Evolutionary conservation across 1,284 basidiomycete species (phyloP), one percentile per base, ranked within the genome.

Genomic region (Puccinia hordei): DNA sequence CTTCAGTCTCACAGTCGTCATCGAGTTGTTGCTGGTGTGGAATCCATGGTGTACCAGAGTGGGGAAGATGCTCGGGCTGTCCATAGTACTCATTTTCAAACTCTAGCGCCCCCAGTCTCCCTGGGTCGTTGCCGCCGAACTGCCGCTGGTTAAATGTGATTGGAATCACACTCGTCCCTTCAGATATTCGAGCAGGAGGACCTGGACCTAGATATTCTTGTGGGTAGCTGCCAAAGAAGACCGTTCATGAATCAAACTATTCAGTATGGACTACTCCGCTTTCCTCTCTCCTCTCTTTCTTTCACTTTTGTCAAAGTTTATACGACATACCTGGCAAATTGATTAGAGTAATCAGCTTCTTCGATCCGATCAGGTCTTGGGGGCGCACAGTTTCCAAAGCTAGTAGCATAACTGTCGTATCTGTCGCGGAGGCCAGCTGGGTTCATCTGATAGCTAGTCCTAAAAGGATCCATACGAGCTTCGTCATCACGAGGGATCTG

Each of bases 341-440:
- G 53, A 5, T 17, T 33, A 6, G 59, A 27, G 33, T 63, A 63
- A 63, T 38, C 33, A 19, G 2, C 33, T 3, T 1, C 17, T 38
- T 38, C 17, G 13, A 35, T 38, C 12, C 30, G 27, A 38, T 63
- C 46, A 9, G 46, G 46, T 19, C 46, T 49, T 17, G 46, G 33
- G 13, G 5, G 59, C 17, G 2, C 33, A 38, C 38, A 38, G 66
- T 68, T 68, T 17, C 66, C 66, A 33, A 68, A 68, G 66, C 66
- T 68, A 27, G 41, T 68, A 15, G n/a, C 66, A 51, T 46, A 68
- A n/a, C 66, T 68, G 9, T 46, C 15, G 46, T 68, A 68, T 68
- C 66, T 46, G 41, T 68, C 38, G 24, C 3, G 46, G 17, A 17
- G 24, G 66, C n/a, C 38, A 27, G 22, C 41, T 2, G 41, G 1